Evolutionary conservation across 345 rosid genomes (phyloP).

Genomic region (Theobroma cacao): DNA sequence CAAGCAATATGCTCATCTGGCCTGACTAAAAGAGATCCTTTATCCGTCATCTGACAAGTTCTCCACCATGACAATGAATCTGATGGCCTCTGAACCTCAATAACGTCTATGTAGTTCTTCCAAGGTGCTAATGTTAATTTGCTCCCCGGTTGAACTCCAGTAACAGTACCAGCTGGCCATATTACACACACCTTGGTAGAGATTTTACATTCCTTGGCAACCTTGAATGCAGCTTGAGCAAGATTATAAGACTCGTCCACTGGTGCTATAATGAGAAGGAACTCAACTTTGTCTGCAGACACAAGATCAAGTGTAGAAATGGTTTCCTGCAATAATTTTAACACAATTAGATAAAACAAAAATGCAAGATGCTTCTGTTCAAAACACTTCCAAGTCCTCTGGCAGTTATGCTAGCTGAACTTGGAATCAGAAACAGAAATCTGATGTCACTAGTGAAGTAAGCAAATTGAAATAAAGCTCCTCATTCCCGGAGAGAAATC

Average conservation of each 20-base stretch:
- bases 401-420: not conserved
- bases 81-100: constrained; percentile 43
- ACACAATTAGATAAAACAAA: not conserved
- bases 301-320: constrained; percentile 79
- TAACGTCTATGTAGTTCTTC: constrained; percentile 55
- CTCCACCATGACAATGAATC: constrained; percentile 70
- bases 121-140: constrained; percentile 55
- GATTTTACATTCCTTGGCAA: constrained; percentile 55
- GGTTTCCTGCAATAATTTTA: constrained; percentile 32
- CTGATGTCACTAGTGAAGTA: not conserved
- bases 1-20: constrained; percentile 87
- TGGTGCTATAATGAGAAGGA: constrained; percentile 78
- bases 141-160: constrained; percentile 31
- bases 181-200: constrained; percentile 52
- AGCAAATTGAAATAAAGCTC: not conserved
- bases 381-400: not conserved
- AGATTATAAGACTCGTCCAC: constrained; percentile 58
- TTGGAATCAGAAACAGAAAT: not conserved
- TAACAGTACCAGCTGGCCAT: constrained; percentile 48
- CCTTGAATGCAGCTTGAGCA: constrained; percentile 51
- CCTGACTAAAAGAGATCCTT: constrained; percentile 72
- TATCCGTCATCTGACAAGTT: constrained; percentile 61
- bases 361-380: not conserved
- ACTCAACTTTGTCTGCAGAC: constrained; percentile 63
- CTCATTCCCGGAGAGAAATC: not conserved